Percentiles rank a stretch among this genome's conserved stretches.
Evolutionary conservation across 2,329 filamentous ascomycete genomes (phyloP).

Genomic region (Arthroderma sp.): DNA sequence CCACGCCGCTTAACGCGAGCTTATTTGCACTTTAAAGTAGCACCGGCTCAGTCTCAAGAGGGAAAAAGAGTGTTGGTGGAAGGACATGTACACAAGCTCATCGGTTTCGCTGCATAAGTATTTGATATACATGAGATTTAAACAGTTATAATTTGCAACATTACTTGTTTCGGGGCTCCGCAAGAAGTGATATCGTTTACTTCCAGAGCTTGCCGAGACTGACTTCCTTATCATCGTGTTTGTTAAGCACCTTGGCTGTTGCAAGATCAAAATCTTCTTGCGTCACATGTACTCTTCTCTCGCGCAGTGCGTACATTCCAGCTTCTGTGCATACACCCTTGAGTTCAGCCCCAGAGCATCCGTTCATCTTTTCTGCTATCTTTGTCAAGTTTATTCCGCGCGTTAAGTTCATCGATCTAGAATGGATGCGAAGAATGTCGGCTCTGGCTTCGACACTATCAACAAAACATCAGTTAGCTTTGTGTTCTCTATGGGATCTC

Average conservation of each 20-base stretch:
- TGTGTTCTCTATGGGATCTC: neutral
- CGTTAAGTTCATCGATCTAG: slow-evolving; percentile 95
- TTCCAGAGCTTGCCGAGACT: slow-evolving; percentile 80
- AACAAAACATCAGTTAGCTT: slow-evolving; percentile 9
- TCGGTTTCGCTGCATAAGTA: too few relatives aligned
- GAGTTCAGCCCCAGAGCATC: slow-evolving; percentile 89
- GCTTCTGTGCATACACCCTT: slow-evolving; percentile 99
- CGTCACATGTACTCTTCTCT: slow-evolving; percentile 92
- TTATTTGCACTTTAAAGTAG: too few relatives aligned
- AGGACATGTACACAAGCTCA: too few relatives aligned
- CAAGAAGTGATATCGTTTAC: slow-evolving; percentile 24
- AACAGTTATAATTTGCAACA: too few relatives aligned
- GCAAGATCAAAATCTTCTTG: slow-evolving; percentile 98
- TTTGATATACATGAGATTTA: too few relatives aligned
- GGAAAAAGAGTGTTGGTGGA: too few relatives aligned
- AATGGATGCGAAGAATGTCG: slow-evolving; percentile 95
- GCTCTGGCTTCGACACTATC: slow-evolving; percentile 72
- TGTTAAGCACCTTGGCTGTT: slow-evolving; percentile 98
- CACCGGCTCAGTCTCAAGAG: too few relatives aligned
- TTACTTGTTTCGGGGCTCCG: too few relatives aligned
- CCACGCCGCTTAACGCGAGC: too few relatives aligned
- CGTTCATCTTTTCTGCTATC: slow-evolving; percentile 99
- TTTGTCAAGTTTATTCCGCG: slow-evolving; percentile 95
- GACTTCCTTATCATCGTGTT: slow-evolving; percentile 97
- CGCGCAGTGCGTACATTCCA: slow-evolving; percentile 93